A percentile compares a stretch with the other conserved stretches of the same genome.
These are phyloP conservation scores for Daedaleopsis nitida DNA, from an alignment of 768 basidiomycete genomes.

Conservation along the genomic window DNA sequence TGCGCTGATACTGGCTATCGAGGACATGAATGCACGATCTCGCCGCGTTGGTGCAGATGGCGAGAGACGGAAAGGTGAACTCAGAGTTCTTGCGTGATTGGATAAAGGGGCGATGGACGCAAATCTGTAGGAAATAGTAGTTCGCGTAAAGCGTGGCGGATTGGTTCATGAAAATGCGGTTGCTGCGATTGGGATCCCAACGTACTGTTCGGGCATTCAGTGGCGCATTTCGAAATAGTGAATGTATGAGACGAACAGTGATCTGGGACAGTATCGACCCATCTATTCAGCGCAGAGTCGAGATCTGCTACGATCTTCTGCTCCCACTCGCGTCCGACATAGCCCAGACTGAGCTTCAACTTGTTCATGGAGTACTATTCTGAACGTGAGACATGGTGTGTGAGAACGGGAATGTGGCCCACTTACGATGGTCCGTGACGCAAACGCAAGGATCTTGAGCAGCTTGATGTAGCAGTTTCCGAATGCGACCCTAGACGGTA, in stretches of 20 bases:
- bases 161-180: constrained; percentile 32
- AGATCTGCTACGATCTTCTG: constrained; percentile 58
- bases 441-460: constrained; percentile 60
- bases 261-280: constrained; percentile 61
- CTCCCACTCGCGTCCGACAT: constrained; percentile 43
- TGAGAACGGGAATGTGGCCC: neutral
- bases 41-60: constrained; percentile 84
- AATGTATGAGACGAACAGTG: constrained; percentile 39
- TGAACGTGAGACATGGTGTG: neutral
- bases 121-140: constrained; percentile 59
- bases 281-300: constrained; percentile 61
- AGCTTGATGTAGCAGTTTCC: constrained; percentile 60
- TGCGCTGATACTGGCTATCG: constrained; percentile 45
- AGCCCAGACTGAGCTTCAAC: constrained; percentile 37
- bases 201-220: constrained; percentile 19
- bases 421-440: constrained; percentile 45
- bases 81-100: constrained; percentile 55
- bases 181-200: constrained; percentile 29
- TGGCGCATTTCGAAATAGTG: too few relatives aligned
- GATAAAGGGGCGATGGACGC: constrained; percentile 80
- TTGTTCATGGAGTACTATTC: constrained; percentile 49
- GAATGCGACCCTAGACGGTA: constrained; percentile 55
- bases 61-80: constrained; percentile 62
- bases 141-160: constrained; percentile 40
- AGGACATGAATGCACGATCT: constrained; percentile 73